These are phyloP conservation scores for Postia placenta DNA, from an alignment of 768 basidiomycete species.

Conservation along the genomic window DNA sequence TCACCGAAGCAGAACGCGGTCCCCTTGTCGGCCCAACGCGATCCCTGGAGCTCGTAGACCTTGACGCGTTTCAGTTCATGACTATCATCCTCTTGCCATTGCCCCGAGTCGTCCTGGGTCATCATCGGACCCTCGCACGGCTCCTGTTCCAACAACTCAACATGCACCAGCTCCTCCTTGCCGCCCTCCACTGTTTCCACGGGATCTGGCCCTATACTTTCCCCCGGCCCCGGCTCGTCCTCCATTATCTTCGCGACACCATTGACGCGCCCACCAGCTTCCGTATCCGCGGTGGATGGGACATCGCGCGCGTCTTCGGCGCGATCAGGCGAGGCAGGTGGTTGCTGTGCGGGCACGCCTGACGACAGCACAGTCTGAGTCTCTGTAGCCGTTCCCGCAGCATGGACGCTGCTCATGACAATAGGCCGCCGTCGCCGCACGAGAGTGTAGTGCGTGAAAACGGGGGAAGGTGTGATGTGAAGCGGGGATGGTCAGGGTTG, in stretches of 20 bases:
- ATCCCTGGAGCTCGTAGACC: constrained; percentile 92
- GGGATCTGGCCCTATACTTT: constrained; percentile 1
- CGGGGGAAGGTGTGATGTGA: constrained; percentile 5
- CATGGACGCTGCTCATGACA: constrained; percentile 40
- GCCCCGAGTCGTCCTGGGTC: constrained; percentile 51
- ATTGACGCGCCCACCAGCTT: constrained; percentile 15
- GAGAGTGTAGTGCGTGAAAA: constrained; percentile 7
- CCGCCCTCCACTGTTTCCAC: constrained; percentile 5
- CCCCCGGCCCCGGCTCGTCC: background rate
- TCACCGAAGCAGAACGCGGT: constrained; percentile 95
- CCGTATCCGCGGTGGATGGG: constrained; percentile 3
- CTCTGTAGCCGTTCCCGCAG: constrained; percentile 26
- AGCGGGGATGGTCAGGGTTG: constrained; percentile 17
- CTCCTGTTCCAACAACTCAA: background rate
- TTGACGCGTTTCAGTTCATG: constrained; percentile 87
- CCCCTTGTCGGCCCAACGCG: constrained; percentile 92
- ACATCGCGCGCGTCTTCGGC: constrained; percentile 5
- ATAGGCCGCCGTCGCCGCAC: constrained; percentile 9
- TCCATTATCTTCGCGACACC: constrained; percentile 3
- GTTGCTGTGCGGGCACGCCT: constrained; percentile 26
- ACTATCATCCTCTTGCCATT: constrained; percentile 54
- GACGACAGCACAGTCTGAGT: constrained; percentile 26
- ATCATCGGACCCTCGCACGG: constrained; percentile 19
- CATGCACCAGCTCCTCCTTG: background rate
- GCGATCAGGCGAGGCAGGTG: constrained; percentile 16